Base-by-base conservation (phyloP, 225 moss, liverwort and hornwort genomes). In the Thuidium tamariscinum region DNA sequence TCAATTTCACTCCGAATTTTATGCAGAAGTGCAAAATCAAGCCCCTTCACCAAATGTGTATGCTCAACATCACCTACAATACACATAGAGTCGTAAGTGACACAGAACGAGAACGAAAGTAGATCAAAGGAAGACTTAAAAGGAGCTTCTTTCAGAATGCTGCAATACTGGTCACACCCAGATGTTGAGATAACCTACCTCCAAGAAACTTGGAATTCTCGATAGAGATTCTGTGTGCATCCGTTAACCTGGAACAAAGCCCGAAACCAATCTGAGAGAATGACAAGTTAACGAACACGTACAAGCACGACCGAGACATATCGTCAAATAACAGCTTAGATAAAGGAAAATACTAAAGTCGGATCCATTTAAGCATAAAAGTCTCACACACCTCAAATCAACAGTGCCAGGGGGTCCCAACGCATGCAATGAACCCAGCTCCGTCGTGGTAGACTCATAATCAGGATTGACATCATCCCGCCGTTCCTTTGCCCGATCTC, bases 131-230 rank as follows among this genome's bases (percentile, higher is more conserved):
- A 85, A 82, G 80, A 34, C 34, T 78, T 44, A 29, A 32, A 11
- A 86, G 26, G 74, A 71, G 64, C 32, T 74, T 79, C 55, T 67
- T 85, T 87, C 85, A 44, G 26, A 87, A 65, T 65, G 51, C 72
- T 81, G 75, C 36, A 57, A 87, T 59, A 23, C 61, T 79, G 64
- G 18, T 80, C 41, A 71, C 74, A 80, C 39, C 62, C 37, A 39
- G 51, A 32, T 57, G 64, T 84, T 57, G 37, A 26, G 44, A 66
- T 78, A 75, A 69, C 87, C 34, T 89, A 97, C 99, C 99, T 96
- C 99, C 99, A 81, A 99, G 92, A 93, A 96, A 99, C 92, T 99
- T 99, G 89, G 97, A 97, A 93, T 99, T 99, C 85, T 99, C 99
- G 61, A 99, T 99, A 18, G 99, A 99, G 74, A 99, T 99, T 88